These are phyloP conservation scores for Podospora sp. DNA, from an alignment of 495 filamentous ascomycete genomes.

Conservation along the genomic window DNA sequence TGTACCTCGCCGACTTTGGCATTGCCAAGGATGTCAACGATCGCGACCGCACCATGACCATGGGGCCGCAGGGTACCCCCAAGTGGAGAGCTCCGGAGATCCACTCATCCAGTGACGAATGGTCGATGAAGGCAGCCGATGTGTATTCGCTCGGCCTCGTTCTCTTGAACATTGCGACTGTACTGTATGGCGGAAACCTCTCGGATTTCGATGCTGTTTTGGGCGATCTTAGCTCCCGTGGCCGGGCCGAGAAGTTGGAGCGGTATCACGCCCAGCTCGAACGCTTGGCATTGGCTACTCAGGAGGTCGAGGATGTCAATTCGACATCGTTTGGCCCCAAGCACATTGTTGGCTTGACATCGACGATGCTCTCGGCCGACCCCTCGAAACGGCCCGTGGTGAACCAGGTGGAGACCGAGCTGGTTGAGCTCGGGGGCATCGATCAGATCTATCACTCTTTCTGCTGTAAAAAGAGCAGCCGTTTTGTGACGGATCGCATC, in stretches of 20 bases:
- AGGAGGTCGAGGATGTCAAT: constrained; percentile 35
- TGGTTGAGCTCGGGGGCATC: constrained; percentile 44
- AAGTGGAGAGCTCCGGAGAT: constrained; percentile 45
- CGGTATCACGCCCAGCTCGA: constrained; percentile 32
- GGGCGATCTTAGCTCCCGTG: constrained; percentile 28
- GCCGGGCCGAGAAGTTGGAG: constrained; percentile 32
- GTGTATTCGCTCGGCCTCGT: constrained; percentile 43
- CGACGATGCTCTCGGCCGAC: constrained; percentile 36
- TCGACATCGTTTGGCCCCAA: constrained; percentile 38
- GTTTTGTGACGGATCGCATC: constrained; percentile 37
- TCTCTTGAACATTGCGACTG: constrained; percentile 40
- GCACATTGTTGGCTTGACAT: constrained; percentile 38
- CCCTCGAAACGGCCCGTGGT: constrained; percentile 35
- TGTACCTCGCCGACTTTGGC: constrained; percentile 49
- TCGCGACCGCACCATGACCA: constrained; percentile 39
- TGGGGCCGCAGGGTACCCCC: constrained; percentile 36
- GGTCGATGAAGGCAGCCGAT: constrained; percentile 42
- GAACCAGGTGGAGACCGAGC: constrained; percentile 35
- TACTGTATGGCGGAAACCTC: constrained; percentile 33
- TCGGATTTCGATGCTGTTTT: constrained; percentile 43
- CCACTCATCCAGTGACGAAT: constrained; percentile 30
- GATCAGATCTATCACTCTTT: constrained; percentile 47
- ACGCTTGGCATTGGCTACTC: constrained; percentile 31
- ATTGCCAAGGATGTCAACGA: constrained; percentile 43
- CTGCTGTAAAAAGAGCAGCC: constrained; percentile 42